Evolutionary conservation across 2,329 filamentous ascomycete species (phyloP).

Genomic region (Botrytis galanthina): DNA sequence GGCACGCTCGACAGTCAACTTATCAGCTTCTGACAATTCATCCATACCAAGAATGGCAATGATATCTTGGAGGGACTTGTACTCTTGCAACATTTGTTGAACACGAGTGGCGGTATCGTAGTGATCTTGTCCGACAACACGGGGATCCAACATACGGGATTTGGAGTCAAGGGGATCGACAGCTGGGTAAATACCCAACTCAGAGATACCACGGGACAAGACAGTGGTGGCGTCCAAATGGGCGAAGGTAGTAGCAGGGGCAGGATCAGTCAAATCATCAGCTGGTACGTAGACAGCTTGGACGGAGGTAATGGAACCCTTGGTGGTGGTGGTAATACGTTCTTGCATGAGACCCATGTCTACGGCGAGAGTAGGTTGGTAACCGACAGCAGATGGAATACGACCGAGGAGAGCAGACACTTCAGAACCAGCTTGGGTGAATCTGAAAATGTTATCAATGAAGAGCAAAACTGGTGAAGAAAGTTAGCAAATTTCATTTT

Average conservation of each 20-base stretch:
- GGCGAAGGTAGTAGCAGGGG: slow-evolving; percentile 98
- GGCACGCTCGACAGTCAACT: slow-evolving; percentile 99
- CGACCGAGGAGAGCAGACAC: slow-evolving; percentile 98
- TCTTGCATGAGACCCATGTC: slow-evolving; percentile 99
- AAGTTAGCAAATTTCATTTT: slow-evolving; percentile 31
- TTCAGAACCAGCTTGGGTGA: slow-evolving; percentile 99
- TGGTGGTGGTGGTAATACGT: slow-evolving; percentile 98
- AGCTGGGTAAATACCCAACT: slow-evolving; percentile 99
- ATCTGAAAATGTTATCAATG: slow-evolving; percentile 99
- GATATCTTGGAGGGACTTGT: slow-evolving; percentile 99
- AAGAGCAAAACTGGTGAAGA: slow-evolving; percentile 77
- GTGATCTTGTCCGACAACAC: slow-evolving; percentile 97
- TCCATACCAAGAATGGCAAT: slow-evolving; percentile 99
- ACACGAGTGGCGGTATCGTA: slow-evolving; percentile 92
- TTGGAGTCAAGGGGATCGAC: slow-evolving; percentile 99
- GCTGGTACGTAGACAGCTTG: slow-evolving; percentile 99
- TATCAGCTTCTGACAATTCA: slow-evolving; percentile 97
- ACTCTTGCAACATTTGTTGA: slow-evolving; percentile 99
- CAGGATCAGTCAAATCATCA: slow-evolving; percentile 99
- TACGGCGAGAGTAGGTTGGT: slow-evolving; percentile 97
- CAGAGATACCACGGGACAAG: slow-evolving; percentile 99
- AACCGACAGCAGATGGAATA: slow-evolving; percentile 99
- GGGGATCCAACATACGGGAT: slow-evolving; percentile 98
- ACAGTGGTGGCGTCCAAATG: slow-evolving; percentile 99
- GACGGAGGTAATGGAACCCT: slow-evolving; percentile 99